phyloP scores from a whole-genome alignment of 208 protist genomes.

The Trypanosoma lewisi region DNA sequence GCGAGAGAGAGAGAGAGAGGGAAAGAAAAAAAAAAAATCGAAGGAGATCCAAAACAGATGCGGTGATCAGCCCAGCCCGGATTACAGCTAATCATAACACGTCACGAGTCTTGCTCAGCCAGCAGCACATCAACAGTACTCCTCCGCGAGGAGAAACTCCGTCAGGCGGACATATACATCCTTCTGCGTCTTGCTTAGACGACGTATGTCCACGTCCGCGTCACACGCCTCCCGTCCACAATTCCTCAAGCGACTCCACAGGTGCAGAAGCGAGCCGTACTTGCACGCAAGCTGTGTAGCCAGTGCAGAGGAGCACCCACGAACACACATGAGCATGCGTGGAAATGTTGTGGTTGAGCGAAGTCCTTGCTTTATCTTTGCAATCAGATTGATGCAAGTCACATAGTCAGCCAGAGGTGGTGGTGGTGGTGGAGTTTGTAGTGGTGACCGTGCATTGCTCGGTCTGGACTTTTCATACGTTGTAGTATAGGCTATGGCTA shows the following conservation, averaged over 20 bases:
- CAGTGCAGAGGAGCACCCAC: conserved; percentile 56
- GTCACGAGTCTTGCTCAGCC: background rate
- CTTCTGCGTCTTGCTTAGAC: conserved; percentile 50
- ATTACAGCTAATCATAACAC: background rate
- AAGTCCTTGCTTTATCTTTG: conserved; percentile 32
- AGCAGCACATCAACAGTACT: conserved; percentile 43
- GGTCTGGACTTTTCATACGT: background rate
- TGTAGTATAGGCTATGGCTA: background rate
- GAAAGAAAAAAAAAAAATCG: background rate
- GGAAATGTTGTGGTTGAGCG: conserved; percentile 63
- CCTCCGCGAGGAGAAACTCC: conserved; percentile 63
- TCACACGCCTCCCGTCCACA: conserved; percentile 51
- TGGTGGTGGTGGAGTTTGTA: too few relatives aligned
- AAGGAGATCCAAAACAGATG: background rate
- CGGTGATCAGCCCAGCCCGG: background rate
- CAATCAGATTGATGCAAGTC: conserved; percentile 26
- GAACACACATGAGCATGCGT: conserved; percentile 75
- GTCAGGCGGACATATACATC: conserved; percentile 67
- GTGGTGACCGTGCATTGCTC: background rate
- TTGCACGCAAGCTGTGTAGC: conserved; percentile 41
- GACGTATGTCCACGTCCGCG: conserved; percentile 39
- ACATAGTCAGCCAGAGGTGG: conserved; percentile 3
- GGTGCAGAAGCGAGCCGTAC: conserved; percentile 50
- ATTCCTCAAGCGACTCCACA: conserved; percentile 44
- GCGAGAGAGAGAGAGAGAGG: background rate